A percentile compares a stretch with the other conserved stretches of the same genome.
These are phyloP conservation scores for Henckelia pumila DNA, from an alignment of 257 asterid species.

Conservation along the genomic window DNA sequence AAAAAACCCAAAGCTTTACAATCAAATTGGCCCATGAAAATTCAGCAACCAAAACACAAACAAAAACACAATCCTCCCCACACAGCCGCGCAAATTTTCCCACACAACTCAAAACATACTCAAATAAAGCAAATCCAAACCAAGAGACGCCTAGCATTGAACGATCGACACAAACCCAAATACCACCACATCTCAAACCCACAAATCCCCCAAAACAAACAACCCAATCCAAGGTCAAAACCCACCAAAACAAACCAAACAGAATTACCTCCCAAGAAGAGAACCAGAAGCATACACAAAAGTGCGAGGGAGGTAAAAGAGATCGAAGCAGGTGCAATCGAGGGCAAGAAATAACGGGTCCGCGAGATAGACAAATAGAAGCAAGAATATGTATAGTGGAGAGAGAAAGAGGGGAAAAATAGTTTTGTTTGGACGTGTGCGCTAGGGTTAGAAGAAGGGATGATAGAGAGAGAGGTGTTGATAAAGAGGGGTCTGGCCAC, in stretches of 20 bases:
- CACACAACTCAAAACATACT: neutral
- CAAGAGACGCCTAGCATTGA: conserved; percentile 26
- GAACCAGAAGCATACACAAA: conserved; percentile 13
- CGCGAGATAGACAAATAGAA: conserved; percentile 26
- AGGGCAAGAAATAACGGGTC: conserved; percentile 32
- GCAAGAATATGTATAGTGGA: conserved; percentile 24
- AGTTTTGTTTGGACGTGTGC: conserved; percentile 35
- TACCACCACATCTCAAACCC: neutral
- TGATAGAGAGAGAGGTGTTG: conserved; percentile 29
- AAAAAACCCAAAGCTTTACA: neutral
- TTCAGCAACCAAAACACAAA: conserved; percentile 4
- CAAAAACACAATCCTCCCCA: conserved; percentile 24
- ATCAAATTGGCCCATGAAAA: conserved; percentile 16
- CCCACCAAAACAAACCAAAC: conserved; percentile 17
- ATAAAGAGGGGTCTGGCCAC: conserved; percentile 29
- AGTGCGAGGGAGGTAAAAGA: conserved; percentile 11
- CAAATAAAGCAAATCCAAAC: conserved; percentile 6
- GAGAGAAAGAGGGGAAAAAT: conserved; percentile 19
- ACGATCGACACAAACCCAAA: conserved; percentile 23
- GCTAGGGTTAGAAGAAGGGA: conserved; percentile 47
- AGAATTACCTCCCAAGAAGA: conserved; percentile 29
- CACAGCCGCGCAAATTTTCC: conserved; percentile 10
- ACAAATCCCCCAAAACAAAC: conserved; percentile 5
- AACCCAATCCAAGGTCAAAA: conserved; percentile 20
- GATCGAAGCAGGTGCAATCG: conserved; percentile 22